Conservation (phyloP, 2,329 filamentous ascomycete species). For the Hymenoscyphus fraxineus region DNA sequence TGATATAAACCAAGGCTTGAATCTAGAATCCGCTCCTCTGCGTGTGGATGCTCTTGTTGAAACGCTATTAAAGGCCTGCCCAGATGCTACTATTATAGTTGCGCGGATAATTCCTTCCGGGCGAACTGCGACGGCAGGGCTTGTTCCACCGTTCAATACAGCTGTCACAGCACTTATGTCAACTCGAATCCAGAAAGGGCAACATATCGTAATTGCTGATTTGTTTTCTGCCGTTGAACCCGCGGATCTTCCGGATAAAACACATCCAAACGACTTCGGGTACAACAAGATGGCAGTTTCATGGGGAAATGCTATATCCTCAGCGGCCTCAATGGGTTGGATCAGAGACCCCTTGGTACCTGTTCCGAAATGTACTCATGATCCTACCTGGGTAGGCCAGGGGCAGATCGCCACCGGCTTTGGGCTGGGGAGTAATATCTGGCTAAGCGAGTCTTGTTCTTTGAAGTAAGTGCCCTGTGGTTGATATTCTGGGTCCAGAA, state of each 20-base stretch:
- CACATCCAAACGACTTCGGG: constrained; percentile 19
- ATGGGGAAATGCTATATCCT: constrained; percentile 11
- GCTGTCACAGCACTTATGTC: constrained; percentile 10
- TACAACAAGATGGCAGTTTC: constrained; percentile 14
- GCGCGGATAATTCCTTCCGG: constrained; percentile 32
- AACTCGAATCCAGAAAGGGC: not conserved
- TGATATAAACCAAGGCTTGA: constrained; percentile 27
- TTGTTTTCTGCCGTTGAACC: not conserved
- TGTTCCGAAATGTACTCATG: not conserved
- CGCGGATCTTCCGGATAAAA: constrained; percentile 4
- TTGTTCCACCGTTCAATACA: constrained; percentile 8
- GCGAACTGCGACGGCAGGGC: not conserved
- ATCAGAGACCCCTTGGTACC: constrained; percentile 4
- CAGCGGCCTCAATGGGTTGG: constrained; percentile 12
- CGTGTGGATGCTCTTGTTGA: constrained; percentile 34
- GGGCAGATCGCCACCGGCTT: constrained; percentile 11
- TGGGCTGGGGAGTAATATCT: constrained; percentile 7
- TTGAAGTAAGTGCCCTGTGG: not conserved
- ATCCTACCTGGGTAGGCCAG: constrained; percentile 8
- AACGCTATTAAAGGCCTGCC: constrained; percentile 30
- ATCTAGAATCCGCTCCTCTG: constrained; percentile 30
- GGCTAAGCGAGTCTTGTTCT: constrained; percentile 3
- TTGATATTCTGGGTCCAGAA: not conserved
- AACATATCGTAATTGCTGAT: constrained; percentile 9
- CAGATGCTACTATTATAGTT: constrained; percentile 36